phyloP scores from a whole-genome alignment of 768 basidiomycete species.

The Tylopilus cervinicoccineus region DNA sequence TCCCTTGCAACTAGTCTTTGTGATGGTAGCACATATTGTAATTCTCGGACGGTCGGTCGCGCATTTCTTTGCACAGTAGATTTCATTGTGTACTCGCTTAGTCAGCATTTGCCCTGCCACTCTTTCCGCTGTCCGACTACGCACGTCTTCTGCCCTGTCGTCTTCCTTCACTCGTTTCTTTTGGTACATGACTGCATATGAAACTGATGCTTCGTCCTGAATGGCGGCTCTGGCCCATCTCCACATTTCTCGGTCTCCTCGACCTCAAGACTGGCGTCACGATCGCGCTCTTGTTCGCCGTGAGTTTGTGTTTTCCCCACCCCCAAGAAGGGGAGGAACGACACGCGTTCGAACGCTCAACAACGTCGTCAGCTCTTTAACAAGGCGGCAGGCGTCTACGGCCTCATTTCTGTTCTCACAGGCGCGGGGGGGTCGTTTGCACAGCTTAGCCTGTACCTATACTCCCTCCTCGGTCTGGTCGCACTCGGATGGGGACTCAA shows the following conservation, averaged over 20 bases:
- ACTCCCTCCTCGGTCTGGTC: constrained; percentile 79
- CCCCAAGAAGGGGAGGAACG: background rate
- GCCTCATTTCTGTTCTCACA: constrained; percentile 84
- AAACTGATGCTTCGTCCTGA: constrained; percentile 78
- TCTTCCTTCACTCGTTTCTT: constrained; percentile 5
- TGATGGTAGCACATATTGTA: no score
- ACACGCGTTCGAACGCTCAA: constrained; percentile 7
- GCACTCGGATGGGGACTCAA: constrained; percentile 85
- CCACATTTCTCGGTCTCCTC: constrained; percentile 79
- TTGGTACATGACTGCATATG: constrained; percentile 46
- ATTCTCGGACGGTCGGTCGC: no score
- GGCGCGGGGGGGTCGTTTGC: constrained; percentile 92
- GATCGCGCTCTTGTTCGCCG: constrained; percentile 84
- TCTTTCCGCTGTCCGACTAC: background rate
- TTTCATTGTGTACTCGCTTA: no score
- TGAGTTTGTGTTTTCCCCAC: constrained; percentile 37
- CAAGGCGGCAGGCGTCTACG: constrained; percentile 97
- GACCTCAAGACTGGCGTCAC: constrained; percentile 95
- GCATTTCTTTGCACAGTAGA: no score
- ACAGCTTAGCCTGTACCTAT: constrained; percentile 90
- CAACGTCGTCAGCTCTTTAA: constrained; percentile 64
- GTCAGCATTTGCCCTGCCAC: constrained; percentile 11
- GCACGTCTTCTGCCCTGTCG: background rate
- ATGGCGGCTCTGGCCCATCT: constrained; percentile 79
- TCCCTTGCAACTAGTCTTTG: no score